Conservation (phyloP, 2,329 filamentous ascomycete species). For the Penicillium brevicompactum region DNA sequence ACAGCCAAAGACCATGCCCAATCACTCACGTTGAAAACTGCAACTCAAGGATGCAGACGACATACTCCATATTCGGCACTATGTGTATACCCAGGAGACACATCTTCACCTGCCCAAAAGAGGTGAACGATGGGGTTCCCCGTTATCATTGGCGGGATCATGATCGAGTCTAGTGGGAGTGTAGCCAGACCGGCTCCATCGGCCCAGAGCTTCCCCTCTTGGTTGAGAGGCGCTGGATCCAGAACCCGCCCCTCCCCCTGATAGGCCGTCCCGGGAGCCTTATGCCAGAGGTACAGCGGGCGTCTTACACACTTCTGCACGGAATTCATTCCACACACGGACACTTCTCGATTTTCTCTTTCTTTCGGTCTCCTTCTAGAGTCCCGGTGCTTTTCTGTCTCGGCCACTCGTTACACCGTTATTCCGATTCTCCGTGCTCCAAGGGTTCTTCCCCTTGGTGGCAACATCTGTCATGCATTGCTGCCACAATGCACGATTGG, state of each 20-base stretch:
- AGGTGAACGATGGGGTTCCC: background rate
- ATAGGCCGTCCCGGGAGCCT: slow-evolving; percentile 1
- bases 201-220: slow-evolving; percentile 6
- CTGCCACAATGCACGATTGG: slow-evolving; percentile 6
- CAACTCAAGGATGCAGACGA: too few relatives aligned
- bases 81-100: background rate
- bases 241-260: slow-evolving; percentile 4
- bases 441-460: slow-evolving; percentile 15
- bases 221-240: slow-evolving; percentile 8
- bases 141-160: slow-evolving; percentile 17
- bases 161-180: slow-evolving; percentile 31
- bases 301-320: background rate
- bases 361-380: slow-evolving; percentile 2
- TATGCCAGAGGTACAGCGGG: background rate
- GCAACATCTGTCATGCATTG: slow-evolving; percentile 14
- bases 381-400: too few relatives aligned
- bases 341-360: background rate
- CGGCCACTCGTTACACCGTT: too few relatives aligned
- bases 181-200: slow-evolving; percentile 14
- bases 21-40: too few relatives aligned
- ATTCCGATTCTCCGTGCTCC: background rate
- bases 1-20: too few relatives aligned
- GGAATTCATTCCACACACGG: background rate
- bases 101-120: background rate
- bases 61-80: too few relatives aligned